Conservation (phyloP, 345 rosid genomes). For the Moringa oleifera region DNA sequence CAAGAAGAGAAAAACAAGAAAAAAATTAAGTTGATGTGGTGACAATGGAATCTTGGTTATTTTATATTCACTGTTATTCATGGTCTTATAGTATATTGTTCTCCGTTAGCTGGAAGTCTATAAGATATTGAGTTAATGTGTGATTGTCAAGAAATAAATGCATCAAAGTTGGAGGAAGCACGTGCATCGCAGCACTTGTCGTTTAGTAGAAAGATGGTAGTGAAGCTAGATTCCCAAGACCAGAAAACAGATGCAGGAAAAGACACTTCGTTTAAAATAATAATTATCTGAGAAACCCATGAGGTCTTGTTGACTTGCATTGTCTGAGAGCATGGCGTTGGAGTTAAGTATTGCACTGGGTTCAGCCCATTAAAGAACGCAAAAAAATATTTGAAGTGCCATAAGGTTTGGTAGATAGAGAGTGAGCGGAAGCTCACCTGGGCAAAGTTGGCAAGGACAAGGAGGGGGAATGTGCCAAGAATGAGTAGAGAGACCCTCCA, state of each 20-base stretch:
- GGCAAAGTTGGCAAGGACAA: slow-evolving; percentile 98
- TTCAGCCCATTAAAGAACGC: too few species aligned
- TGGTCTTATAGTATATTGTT: slow-evolving; percentile 13
- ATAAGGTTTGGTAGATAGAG: not conserved
- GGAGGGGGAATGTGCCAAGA: slow-evolving; percentile 88
- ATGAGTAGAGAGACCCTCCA: slow-evolving; percentile 99
- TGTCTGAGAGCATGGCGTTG: not conserved
- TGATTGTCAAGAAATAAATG: too few species aligned
- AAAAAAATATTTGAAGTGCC: too few species aligned
- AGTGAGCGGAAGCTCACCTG: slow-evolving; percentile 48
- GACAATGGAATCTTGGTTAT: slow-evolving; percentile 41
- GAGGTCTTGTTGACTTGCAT: not conserved
- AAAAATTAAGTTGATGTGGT: slow-evolving; percentile 15
- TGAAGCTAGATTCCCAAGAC: slow-evolving; percentile 45
- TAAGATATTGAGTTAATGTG: too few species aligned
- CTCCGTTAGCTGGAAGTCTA: not conserved
- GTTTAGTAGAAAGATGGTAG: slow-evolving; percentile 27
- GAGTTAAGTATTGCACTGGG: too few species aligned
- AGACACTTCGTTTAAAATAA: not conserved
- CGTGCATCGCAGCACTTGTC: slow-evolving; percentile 56
- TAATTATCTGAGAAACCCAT: not conserved
- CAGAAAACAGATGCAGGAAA: slow-evolving; percentile 15
- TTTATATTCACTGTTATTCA: slow-evolving; percentile 34
- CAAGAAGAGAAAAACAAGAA: slow-evolving; percentile 12
- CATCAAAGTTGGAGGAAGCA: slow-evolving; percentile 30